Evolutionary conservation across 2,329 filamentous ascomycete species (phyloP), one percentile per base, ranked within the genome.

Genomic region (Nannizziopsis barbatae): DNA sequence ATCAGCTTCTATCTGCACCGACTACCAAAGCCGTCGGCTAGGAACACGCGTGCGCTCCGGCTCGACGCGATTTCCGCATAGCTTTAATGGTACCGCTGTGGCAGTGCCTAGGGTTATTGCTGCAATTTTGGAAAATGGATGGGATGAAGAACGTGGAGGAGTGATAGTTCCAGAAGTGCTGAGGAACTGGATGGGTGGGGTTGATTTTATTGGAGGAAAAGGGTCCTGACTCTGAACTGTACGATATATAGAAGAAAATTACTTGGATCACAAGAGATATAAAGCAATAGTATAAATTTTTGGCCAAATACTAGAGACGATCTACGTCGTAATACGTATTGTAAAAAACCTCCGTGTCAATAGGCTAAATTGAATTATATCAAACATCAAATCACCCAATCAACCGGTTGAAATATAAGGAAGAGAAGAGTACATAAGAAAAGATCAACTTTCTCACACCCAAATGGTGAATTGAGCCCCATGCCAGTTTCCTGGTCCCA

Each of bases 61-160:
- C n/a, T 42, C 43, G 2, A 18, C 63, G 52, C 73, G 75, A 1
- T 96, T 87, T 64, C 87, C 89, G 11, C 87, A 86, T 70, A 98
- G 92, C 0, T 75, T 94, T 33, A 98, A 98, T 63, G 93, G 90
- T 0, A 98, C 92, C 1, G 92, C 90, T 0, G 72, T 96, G 58
- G 92, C 92, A 0, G 83, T 96, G 33, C 92, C 92, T 2, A 76
- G 92, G 45, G 84, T 98, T 10, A 63, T 98, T 51, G 89, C 92
- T 18, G 89, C 88, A 5, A 74, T 98, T 44, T 63, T 98, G 55
- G 92, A 98, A 72, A 87, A 89, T 59, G 84, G 87, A 1, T 98
- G 89, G 85, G 78, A 92, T 59, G 83, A 88, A 59, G 61, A 71
- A 18, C 74, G 73, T 15, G 73, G 72, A 58, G 76, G 75, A 1